Conservation (phyloP, 805 yeast species). For the Metschnikowia baotianmanensis region DNA sequence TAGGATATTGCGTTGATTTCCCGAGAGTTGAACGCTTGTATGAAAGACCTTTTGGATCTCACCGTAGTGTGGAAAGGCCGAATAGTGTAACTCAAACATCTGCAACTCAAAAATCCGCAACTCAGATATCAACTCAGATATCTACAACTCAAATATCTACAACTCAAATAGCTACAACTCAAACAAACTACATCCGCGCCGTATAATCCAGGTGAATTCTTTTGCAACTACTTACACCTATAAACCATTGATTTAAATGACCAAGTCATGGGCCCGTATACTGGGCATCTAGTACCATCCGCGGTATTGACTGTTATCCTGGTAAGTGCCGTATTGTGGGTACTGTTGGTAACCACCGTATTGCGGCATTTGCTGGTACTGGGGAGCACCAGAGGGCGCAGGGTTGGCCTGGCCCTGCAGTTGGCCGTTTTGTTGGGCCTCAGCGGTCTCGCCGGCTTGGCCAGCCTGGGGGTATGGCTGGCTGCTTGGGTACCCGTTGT, state of each 20-base stretch:
- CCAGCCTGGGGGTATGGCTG: slow-evolving; percentile 21
- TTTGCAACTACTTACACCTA: slow-evolving; percentile 6
- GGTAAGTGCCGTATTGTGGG: slow-evolving; percentile 46
- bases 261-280: neutral
- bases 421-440: slow-evolving; percentile 22
- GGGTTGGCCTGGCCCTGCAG: slow-evolving; percentile 23
- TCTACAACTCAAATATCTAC: too few relatives aligned
- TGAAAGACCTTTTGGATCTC: too few relatives aligned
- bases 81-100: too few relatives aligned
- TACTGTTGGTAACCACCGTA: slow-evolving; percentile 47
- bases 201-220: too few relatives aligned
- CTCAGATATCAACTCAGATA: too few relatives aligned
- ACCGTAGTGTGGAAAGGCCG: too few relatives aligned
- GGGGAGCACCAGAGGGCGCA: slow-evolving; percentile 20
- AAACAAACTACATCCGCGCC: too few relatives aligned
- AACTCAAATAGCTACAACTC: too few relatives aligned
- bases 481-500: slow-evolving; percentile 20
- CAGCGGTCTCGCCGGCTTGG: slow-evolving; percentile 17
- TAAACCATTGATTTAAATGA: slow-evolving; percentile 1
- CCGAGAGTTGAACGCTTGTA: too few relatives aligned
- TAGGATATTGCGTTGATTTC: too few relatives aligned
- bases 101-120: too few relatives aligned
- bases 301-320: slow-evolving; percentile 42
- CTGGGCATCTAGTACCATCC: slow-evolving; percentile 45
- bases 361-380: slow-evolving; percentile 41